Percentiles rank a stretch among this genome's conserved stretches.
phyloP scores from a whole-genome alignment of 139 green algal genomes.

The Picochlorum sp. region DNA sequence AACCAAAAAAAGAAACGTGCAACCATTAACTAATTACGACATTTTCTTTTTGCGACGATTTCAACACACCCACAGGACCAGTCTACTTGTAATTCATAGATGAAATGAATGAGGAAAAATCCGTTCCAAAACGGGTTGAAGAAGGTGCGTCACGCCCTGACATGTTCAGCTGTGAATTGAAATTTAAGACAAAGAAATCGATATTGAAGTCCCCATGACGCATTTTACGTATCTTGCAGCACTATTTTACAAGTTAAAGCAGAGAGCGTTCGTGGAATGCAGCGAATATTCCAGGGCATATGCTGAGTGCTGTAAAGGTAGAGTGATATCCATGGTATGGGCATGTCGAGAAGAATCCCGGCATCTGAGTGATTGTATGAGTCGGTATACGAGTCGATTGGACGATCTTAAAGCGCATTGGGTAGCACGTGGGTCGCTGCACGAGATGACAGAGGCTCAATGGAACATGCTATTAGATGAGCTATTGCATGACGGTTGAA shows the following conservation, averaged over 20 bases:
- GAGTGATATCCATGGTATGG: constrained; percentile 38
- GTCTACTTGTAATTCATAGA: too few species aligned
- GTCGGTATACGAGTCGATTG: constrained; percentile 25
- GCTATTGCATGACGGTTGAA: neutral
- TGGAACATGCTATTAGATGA: constrained; percentile 35
- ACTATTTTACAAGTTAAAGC: constrained; percentile 36
- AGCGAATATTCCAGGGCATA: constrained; percentile 15
- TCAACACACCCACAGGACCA: too few species aligned
- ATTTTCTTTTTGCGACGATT: too few species aligned
- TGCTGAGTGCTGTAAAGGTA: constrained; percentile 32
- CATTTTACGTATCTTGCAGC: constrained; percentile 15
- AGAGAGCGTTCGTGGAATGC: constrained; percentile 23
- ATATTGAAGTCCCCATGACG: neutral
- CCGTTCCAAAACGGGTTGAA: constrained; percentile 13
- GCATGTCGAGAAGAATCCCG: constrained; percentile 31
- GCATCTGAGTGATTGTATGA: constrained; percentile 27
- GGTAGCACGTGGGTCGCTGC: constrained; percentile 19
- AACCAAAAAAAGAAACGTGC: too few species aligned
- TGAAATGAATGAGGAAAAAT: too few species aligned
- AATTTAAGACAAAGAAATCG: neutral
- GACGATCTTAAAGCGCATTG: constrained; percentile 39
- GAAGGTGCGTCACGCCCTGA: constrained; percentile 3
- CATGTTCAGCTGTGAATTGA: neutral
- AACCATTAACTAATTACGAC: too few species aligned
- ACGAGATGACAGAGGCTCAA: constrained; percentile 23